phyloP scores from a whole-genome alignment of 352 stramenopile genomes.

The Phytophthora ramorum region DNA sequence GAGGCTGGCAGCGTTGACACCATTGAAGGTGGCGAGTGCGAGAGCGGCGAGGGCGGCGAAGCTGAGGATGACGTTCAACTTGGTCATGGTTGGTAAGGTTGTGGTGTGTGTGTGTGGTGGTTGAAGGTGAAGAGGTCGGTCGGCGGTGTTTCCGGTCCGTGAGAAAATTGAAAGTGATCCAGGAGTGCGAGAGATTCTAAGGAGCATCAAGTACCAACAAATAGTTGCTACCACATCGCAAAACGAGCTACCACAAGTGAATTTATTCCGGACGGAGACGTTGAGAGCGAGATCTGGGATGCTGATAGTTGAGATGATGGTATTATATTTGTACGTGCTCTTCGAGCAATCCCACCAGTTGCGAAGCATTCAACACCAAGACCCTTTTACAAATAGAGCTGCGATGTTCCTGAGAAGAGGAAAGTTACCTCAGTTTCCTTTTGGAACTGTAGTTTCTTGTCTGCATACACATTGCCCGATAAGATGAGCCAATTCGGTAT shows the following conservation, averaged over 20 bases:
- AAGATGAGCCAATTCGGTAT: neutral
- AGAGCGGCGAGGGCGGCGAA: slow-evolving; percentile 18
- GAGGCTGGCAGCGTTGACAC: slow-evolving; percentile 20
- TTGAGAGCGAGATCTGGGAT: slow-evolving; percentile 20
- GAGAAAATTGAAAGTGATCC: slow-evolving; percentile 28
- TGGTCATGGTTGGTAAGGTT: slow-evolving; percentile 22
- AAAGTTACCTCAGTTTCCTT: neutral
- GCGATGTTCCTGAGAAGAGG: neutral
- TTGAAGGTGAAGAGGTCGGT: neutral
- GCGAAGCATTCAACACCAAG: neutral
- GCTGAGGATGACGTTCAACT: slow-evolving; percentile 31
- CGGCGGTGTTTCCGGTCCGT: slow-evolving; percentile 1
- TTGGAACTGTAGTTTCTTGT: slow-evolving; percentile 14
- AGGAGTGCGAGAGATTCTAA: neutral
- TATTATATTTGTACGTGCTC: too few relatives aligned
- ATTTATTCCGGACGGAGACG: slow-evolving; percentile 8
- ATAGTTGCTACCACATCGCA: neutral
- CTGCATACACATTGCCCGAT: neutral
- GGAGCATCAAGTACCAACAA: neutral
- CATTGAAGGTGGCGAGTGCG: slow-evolving; percentile 12
- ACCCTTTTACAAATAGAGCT: slow-evolving; percentile 16
- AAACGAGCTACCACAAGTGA: neutral
- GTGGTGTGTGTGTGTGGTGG: neutral
- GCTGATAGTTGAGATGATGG: slow-evolving; percentile 2
- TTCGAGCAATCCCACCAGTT: neutral